These are phyloP conservation scores for Boletales sp. DNA, from an alignment of 768 basidiomycete genomes.

Conservation along the genomic window DNA sequence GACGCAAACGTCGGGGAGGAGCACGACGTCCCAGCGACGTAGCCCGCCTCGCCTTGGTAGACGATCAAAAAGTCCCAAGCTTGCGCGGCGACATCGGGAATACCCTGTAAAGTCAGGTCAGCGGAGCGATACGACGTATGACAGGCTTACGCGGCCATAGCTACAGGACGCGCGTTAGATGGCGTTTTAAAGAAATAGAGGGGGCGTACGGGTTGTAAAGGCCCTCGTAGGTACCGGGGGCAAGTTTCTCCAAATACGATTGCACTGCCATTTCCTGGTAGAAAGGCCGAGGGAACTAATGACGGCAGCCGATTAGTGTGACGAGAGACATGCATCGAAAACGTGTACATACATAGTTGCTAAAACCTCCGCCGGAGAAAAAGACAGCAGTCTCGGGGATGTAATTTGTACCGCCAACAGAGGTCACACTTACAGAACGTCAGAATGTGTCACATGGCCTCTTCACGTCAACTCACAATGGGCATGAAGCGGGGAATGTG, in stretches of 20 bases:
- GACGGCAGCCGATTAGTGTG: background rate
- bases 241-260: conserved; percentile 43
- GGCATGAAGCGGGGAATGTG: conserved; percentile 59
- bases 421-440: conserved; percentile 51
- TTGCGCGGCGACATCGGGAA: conserved; percentile 69
- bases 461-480: conserved; percentile 39
- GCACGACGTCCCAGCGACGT: conserved; percentile 63
- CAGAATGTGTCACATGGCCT: background rate
- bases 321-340: background rate
- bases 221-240: conserved; percentile 49
- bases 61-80: conserved; percentile 47
- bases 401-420: conserved; percentile 62
- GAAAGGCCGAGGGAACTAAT: conserved; percentile 48
- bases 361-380: conserved; percentile 77
- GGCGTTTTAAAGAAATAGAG: background rate
- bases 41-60: conserved; percentile 34
- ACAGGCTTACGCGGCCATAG: conserved; percentile 43
- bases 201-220: conserved; percentile 54
- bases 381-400: conserved; percentile 57
- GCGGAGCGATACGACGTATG: background rate
- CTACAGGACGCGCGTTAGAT: conserved; percentile 23
- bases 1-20: conserved; percentile 62
- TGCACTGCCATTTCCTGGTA: conserved; percentile 50
- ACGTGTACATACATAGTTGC: conserved; percentile 52
- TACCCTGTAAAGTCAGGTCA: conserved; percentile 30